Conservation (phyloP, 495 filamentous ascomycete species). For the Tuber aestivum region DNA sequence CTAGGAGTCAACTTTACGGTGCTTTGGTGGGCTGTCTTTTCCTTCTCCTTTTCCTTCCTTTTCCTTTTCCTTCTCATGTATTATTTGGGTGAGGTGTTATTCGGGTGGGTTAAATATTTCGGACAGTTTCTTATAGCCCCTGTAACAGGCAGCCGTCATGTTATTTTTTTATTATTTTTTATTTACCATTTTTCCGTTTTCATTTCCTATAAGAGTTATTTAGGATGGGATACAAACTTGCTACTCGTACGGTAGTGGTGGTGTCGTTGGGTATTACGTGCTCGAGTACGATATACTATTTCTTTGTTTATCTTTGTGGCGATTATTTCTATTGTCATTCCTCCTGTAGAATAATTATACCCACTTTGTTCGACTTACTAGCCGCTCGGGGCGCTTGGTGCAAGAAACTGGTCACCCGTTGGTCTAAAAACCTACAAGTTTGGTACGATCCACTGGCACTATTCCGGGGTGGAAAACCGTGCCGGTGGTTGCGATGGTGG, state of each 20-base stretch:
- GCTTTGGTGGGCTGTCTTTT: neutral
- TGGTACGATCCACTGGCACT: neutral
- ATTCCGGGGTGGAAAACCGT: neutral
- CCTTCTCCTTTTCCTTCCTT: neutral
- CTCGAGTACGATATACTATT: neutral
- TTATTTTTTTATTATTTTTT: constrained; percentile 22
- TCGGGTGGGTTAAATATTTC: constrained; percentile 23
- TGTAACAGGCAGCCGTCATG: constrained; percentile 8
- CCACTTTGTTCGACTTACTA: neutral
- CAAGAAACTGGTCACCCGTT: neutral
- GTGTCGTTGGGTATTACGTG: neutral
- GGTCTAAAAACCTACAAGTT: neutral
- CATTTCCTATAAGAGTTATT: constrained; percentile 17
- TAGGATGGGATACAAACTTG: neutral
- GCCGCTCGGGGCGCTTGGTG: neutral
- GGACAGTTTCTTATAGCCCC: constrained; percentile 15
- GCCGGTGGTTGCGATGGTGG: neutral
- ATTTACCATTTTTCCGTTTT: constrained; percentile 18
- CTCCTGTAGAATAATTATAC: constrained; percentile 16
- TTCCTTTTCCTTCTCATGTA: neutral
- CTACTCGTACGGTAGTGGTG: neutral
- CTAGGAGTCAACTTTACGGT: constrained; percentile 24
- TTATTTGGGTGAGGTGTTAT: constrained; percentile 25
- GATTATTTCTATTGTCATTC: constrained; percentile 23
- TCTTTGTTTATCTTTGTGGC: constrained; percentile 21